Evolutionary conservation across 805 yeast genomes (phyloP).

Genomic region (Yarrowia alimentaria): DNA sequence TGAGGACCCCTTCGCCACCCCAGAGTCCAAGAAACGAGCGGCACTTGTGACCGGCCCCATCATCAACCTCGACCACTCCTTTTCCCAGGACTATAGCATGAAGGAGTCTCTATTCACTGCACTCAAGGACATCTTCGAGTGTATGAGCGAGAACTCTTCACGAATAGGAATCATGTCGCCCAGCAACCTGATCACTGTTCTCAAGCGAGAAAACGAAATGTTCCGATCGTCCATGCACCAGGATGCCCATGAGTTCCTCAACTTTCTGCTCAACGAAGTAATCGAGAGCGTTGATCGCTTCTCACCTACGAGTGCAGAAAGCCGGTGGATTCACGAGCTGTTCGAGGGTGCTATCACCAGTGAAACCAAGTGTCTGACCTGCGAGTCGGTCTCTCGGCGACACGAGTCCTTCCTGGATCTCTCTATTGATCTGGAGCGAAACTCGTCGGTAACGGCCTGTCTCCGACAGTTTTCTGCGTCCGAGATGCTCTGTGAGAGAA

Average conservation of each 20-base stretch:
- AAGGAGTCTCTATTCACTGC: constrained; percentile 57
- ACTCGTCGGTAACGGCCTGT: constrained; percentile 73
- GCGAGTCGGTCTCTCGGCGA: constrained; percentile 77
- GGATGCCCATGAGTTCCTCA: constrained; percentile 96
- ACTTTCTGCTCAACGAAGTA: constrained; percentile 77
- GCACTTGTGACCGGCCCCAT: constrained; percentile 83
- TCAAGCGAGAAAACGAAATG: constrained; percentile 78
- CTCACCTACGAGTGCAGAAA: constrained; percentile 1
- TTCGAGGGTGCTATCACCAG: constrained; percentile 85
- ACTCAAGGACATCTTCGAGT: constrained; percentile 80
- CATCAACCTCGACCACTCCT: constrained; percentile 70
- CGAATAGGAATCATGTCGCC: constrained; percentile 86
- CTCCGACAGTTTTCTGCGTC: constrained; percentile 77
- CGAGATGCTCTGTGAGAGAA: constrained; percentile 80
- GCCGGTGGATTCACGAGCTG: constrained; percentile 57
- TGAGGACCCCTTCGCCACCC: constrained; percentile 46
- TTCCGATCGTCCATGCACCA: constrained; percentile 94
- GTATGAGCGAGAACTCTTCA: constrained; percentile 68
- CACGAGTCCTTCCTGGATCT: constrained; percentile 86
- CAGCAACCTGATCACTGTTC: constrained; percentile 62
- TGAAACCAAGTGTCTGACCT: constrained; percentile 84
- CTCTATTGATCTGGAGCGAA: constrained; percentile 75
- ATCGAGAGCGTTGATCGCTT: constrained; percentile 45
- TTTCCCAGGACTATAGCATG: constrained; percentile 52
- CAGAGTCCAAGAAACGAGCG: constrained; percentile 73